Evolutionary conservation across 306 rosid genomes (phyloP).

Genomic region (Trifolium fragiferum): DNA sequence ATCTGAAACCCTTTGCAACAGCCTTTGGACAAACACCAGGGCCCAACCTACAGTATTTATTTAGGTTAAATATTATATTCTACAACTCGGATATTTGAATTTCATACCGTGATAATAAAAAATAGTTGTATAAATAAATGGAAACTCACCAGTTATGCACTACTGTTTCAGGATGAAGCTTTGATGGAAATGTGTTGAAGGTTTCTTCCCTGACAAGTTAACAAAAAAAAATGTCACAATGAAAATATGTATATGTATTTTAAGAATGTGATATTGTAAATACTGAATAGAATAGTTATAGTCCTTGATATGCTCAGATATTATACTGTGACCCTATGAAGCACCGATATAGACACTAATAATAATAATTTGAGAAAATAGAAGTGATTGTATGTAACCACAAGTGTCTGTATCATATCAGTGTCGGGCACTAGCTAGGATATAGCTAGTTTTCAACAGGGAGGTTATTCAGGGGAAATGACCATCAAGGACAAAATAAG

Average conservation of each 20-base stretch:
- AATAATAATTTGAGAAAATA: too few species aligned
- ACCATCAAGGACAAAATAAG: conserved; percentile 25
- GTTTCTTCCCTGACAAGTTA: conserved; percentile 89
- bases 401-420: background rate
- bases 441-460: too few species aligned
- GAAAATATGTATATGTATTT: conserved; percentile 10
- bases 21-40: conserved; percentile 86
- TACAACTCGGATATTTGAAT: conserved; percentile 32
- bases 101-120: conserved; percentile 24
- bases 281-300: conserved; percentile 11
- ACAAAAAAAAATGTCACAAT: conserved; percentile 26
- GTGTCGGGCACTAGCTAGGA: too few species aligned
- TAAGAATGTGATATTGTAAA: conserved; percentile 20
- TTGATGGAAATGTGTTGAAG: conserved; percentile 73
- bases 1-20: conserved; percentile 83
- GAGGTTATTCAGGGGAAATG: conserved; percentile 20
- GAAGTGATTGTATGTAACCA: background rate
- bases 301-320: background rate
- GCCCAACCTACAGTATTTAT: conserved; percentile 67
- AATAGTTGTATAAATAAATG: conserved; percentile 13
- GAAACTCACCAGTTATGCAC: conserved; percentile 91
- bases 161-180: conserved; percentile 80
- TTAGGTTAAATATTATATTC: conserved; percentile 3
- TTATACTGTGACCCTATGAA: background rate
- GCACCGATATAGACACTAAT: background rate